A percentile compares a stretch with the other conserved stretches of the same genome.
Evolutionary conservation across 2,329 filamentous ascomycete genomes (phyloP).

Genomic region (Colletotrichum limetticola): DNA sequence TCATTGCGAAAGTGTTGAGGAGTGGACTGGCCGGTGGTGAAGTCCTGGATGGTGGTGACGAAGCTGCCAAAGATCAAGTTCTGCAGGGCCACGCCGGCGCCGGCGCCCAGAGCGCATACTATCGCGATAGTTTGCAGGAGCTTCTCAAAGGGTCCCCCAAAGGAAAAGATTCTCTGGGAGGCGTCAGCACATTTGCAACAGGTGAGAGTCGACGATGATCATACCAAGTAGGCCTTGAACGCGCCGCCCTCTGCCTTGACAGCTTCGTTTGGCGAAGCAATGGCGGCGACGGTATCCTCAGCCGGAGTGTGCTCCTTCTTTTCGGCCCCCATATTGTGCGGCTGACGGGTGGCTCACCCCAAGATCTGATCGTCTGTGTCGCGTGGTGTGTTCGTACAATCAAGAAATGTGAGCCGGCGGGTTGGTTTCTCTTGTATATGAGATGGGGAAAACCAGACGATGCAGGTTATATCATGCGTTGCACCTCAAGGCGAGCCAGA

Average conservation of each 20-base stretch:
- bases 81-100: constrained; percentile 49
- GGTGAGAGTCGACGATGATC: not conserved
- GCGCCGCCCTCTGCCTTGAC: constrained; percentile 30
- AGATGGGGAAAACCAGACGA: not conserved
- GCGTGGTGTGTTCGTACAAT: not conserved
- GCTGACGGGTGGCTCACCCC: not conserved
- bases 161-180: constrained; percentile 44
- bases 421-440: not conserved
- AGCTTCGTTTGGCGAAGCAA: constrained; percentile 22
- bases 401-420: not conserved
- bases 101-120: constrained; percentile 48
- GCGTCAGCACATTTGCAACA: not conserved
- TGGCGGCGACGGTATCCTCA: constrained; percentile 2
- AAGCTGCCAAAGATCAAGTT: constrained; percentile 53
- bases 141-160: constrained; percentile 42
- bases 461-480: not conserved
- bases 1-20: constrained; percentile 44
- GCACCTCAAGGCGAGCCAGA: not conserved
- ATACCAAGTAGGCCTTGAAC: constrained; percentile 36
- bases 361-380: not conserved
- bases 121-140: constrained; percentile 42
- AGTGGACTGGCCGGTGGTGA: constrained; percentile 40
- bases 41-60: constrained; percentile 48
- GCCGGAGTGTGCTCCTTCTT: constrained; percentile 17
- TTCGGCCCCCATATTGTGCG: constrained; percentile 14